These are phyloP conservation scores for Coffea humblotiana DNA, from an alignment of 305 asterid species.

Conservation along the genomic window DNA sequence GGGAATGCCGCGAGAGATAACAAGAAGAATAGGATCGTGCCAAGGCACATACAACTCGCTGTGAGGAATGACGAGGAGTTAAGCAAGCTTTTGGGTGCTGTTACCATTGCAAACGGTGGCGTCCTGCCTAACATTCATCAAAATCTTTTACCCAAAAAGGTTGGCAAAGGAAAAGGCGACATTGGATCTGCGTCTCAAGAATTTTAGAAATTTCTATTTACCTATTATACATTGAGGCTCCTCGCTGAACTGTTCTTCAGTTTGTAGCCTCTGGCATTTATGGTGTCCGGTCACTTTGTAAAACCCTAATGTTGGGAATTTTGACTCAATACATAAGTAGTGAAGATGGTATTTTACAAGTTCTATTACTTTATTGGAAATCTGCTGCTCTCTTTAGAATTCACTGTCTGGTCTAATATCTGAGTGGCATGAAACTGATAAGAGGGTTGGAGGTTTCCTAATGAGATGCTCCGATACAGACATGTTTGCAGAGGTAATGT, in stretches of 20 bases:
- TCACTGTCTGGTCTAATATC: no score
- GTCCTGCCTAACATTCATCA: slow-evolving; percentile 59
- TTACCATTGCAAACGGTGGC: slow-evolving; percentile 62
- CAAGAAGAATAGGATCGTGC: slow-evolving; percentile 64
- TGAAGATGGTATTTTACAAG: background rate
- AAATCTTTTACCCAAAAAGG: slow-evolving; percentile 48
- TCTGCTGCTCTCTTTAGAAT: no score
- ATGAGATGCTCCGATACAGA: no score
- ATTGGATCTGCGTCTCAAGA: slow-evolving; percentile 61
- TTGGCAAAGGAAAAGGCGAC: slow-evolving; percentile 41
- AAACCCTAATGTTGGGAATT: slow-evolving; percentile 15
- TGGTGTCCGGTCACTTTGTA: background rate
- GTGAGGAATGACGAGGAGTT: slow-evolving; percentile 64
- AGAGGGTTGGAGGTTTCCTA: no score
- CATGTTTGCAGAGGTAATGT: no score
- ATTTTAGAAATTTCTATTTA: slow-evolving; percentile 32
- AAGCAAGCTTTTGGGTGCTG: slow-evolving; percentile 54
- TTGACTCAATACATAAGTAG: background rate
- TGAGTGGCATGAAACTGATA: no score
- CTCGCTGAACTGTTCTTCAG: background rate
- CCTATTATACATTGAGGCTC: background rate
- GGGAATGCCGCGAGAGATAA: slow-evolving; percentile 75
- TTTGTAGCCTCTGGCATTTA: background rate
- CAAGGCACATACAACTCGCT: slow-evolving; percentile 62
- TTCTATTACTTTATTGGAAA: background rate